Conservation (phyloP, 2,329 filamentous ascomycete genomes). For the Pseudopyrenochaeta lycopersici region DNA sequence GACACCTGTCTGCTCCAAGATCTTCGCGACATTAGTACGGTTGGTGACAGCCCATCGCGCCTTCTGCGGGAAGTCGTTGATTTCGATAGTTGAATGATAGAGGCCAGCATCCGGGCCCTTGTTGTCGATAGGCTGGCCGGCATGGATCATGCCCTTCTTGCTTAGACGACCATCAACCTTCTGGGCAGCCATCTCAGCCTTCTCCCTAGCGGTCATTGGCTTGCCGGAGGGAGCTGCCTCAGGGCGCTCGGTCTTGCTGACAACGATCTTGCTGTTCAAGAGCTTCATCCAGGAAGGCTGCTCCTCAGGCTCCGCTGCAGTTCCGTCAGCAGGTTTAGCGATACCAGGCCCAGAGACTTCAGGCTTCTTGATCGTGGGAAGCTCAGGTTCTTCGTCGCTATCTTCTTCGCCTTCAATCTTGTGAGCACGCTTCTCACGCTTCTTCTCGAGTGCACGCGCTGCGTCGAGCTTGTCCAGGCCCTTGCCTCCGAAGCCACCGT, state of each 20-base stretch:
- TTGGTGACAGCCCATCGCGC: slow-evolving; percentile 99
- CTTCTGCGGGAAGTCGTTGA: slow-evolving; percentile 99
- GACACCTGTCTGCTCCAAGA: slow-evolving; percentile 91
- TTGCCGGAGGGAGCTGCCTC: slow-evolving; percentile 61
- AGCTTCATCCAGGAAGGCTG: slow-evolving; percentile 43
- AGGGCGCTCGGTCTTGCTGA: slow-evolving; percentile 73
- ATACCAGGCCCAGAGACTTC: slow-evolving; percentile 42
- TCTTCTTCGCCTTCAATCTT: slow-evolving; percentile 90
- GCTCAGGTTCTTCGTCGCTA: slow-evolving; percentile 76
- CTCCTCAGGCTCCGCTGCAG: slow-evolving; percentile 27
- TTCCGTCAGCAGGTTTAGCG: slow-evolving; percentile 38
- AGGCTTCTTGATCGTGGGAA: slow-evolving; percentile 68
- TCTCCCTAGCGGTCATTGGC: slow-evolving; percentile 70
- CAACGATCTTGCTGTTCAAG: slow-evolving; percentile 74
- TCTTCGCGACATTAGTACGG: slow-evolving; percentile 97
- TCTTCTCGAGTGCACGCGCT: slow-evolving; percentile 85
- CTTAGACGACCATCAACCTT: slow-evolving; percentile 91
- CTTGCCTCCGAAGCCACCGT: slow-evolving; percentile 90
- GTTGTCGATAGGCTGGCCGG: slow-evolving; percentile 96
- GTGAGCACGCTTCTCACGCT: slow-evolving; percentile 77
- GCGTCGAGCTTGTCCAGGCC: slow-evolving; percentile 91
- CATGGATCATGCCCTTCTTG: slow-evolving; percentile 86
- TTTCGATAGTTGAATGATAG: slow-evolving; percentile 96
- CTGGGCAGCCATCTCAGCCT: slow-evolving; percentile 88
- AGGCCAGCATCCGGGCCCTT: slow-evolving; percentile 96